phyloP scores from a whole-genome alignment of 148 eudicot genomes.

The Diospyros lotus region DNA sequence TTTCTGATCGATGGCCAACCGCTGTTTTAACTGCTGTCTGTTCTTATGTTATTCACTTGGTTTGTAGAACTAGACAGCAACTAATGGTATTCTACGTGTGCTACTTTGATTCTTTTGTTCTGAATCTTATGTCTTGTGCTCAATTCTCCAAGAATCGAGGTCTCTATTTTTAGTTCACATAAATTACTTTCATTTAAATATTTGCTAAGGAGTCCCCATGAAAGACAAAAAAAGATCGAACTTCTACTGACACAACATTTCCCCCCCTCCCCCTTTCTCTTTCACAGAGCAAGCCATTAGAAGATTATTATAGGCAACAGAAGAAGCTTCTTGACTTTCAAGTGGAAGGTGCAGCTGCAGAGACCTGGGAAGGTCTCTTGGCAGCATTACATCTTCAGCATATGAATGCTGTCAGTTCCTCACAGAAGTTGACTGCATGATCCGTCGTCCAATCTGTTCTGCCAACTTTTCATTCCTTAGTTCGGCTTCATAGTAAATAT shows the following conservation, averaged over 20 bases:
- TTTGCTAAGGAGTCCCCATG: neutral
- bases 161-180: neutral
- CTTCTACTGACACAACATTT: neutral
- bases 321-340: conserved; percentile 73
- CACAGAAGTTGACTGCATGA: conserved; percentile 67
- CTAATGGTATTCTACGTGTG: no score
- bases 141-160: no score
- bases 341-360: conserved; percentile 70
- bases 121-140: no score
- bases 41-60: no score
- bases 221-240: neutral
- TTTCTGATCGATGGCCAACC: no score
- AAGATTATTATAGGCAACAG: conserved; percentile 75
- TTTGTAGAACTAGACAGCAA: no score
- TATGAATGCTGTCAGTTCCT: conserved; percentile 40
- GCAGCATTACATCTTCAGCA: conserved; percentile 84
- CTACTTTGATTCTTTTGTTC: no score
- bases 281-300: conserved; percentile 80
- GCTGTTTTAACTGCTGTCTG: no score
- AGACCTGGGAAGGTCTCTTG: conserved; percentile 79
- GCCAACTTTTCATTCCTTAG: neutral
- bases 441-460: neutral
- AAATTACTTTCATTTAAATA: neutral
- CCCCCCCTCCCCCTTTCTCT: no score
- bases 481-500: conserved; percentile 19